A percentile compares a stretch with the other conserved stretches of the same genome.
phyloP scores from a whole-genome alignment of 305 asterid genomes.

The Nicotiana rustica region DNA sequence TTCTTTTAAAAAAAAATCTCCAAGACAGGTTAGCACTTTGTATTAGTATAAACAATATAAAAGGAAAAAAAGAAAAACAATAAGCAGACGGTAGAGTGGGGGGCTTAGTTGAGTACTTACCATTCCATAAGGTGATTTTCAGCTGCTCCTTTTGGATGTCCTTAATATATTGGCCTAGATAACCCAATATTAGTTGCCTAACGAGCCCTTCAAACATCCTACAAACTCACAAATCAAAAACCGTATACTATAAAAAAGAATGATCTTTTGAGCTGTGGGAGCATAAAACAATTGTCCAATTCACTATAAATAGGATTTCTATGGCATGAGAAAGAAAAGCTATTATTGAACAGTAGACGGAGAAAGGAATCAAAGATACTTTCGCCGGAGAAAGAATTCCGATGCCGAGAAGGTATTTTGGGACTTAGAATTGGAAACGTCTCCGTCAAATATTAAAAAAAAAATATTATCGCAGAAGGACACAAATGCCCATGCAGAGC shows the following conservation, averaged over 20 bases:
- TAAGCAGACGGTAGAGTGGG: background rate
- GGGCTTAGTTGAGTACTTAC: conserved; percentile 41
- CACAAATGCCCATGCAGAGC: too few relatives aligned
- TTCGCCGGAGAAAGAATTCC: background rate
- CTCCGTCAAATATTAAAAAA: background rate
- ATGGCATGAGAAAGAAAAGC: background rate
- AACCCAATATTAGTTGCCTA: conserved; percentile 84
- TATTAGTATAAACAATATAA: conserved; percentile 8
- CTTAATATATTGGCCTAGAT: conserved; percentile 78
- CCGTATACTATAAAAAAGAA: background rate
- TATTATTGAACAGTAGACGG: background rate
- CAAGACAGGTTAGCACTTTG: background rate
- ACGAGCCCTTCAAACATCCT: conserved; percentile 88
- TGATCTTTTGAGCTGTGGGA: background rate
- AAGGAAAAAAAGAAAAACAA: background rate
- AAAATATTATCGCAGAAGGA: too few relatives aligned
- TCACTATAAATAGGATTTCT: background rate
- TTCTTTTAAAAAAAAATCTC: background rate
- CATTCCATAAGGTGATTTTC: conserved; percentile 93
- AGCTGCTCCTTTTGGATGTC: conserved; percentile 95
- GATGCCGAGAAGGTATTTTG: background rate
- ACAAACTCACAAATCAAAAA: background rate
- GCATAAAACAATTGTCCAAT: background rate
- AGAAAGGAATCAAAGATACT: background rate
- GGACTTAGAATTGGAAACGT: background rate